These are phyloP conservation scores for Aspergillus sp. DNA, from an alignment of 2,329 filamentous ascomycete species.

Conservation along the genomic window DNA sequence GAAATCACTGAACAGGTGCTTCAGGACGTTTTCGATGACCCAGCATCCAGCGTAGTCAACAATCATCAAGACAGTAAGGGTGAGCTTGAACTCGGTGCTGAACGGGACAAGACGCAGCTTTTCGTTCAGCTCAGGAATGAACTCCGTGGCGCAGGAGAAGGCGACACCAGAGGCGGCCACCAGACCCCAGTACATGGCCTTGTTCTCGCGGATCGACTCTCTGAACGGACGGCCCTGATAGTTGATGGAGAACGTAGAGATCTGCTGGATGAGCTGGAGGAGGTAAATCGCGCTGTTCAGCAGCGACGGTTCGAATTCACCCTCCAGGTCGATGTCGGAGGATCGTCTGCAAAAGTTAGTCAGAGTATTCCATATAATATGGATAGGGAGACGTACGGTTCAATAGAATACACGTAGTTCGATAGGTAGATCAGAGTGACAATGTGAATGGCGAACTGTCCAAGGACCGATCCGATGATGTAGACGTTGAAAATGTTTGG, in stretches of 20 bases:
- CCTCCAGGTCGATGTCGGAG: constrained; percentile 79
- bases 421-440: constrained; percentile 92
- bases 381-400: constrained; percentile 63
- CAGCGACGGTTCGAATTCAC: constrained; percentile 88
- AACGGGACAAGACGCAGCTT: constrained; percentile 92
- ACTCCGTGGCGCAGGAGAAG: constrained; percentile 91
- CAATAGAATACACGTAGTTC: constrained; percentile 78
- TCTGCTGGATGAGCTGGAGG: constrained; percentile 96
- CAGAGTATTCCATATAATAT: constrained; percentile 29
- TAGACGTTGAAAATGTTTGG: constrained; percentile 99
- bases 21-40: constrained; percentile 81
- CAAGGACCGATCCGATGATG: constrained; percentile 95
- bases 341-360: constrained; percentile 45
- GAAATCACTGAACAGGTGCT: constrained; percentile 84
- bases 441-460: constrained; percentile 96
- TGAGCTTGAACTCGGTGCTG: constrained; percentile 80
- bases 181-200: constrained; percentile 97
- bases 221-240: constrained; percentile 98
- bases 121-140: constrained; percentile 92
- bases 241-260: constrained; percentile 98
- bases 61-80: constrained; percentile 80
- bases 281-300: constrained; percentile 97
- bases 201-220: constrained; percentile 91
- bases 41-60: constrained; percentile 86
- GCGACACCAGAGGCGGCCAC: constrained; percentile 85